Evolutionary conservation across 1,284 basidiomycete genomes (phyloP).

Genomic region (Ustilago esculenta): DNA sequence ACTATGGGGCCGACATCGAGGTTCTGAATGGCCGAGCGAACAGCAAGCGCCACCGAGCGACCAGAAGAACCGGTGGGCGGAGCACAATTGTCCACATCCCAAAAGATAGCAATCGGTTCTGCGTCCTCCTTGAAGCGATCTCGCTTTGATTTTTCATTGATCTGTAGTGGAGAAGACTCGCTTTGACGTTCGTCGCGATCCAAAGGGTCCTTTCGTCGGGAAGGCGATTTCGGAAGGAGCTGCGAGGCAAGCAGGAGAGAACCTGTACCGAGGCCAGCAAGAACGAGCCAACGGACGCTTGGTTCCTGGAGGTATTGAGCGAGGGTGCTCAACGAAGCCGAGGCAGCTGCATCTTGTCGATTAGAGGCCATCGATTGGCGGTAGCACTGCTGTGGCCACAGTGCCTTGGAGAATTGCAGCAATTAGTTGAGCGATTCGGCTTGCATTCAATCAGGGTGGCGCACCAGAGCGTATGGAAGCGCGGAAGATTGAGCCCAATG

Average conservation of each 20-base stretch:
- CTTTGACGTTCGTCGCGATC: constrained; percentile 3
- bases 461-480: background rate
- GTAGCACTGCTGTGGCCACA: background rate
- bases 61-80: constrained; percentile 59
- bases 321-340: constrained; percentile 22
- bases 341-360: constrained; percentile 30
- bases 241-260: constrained; percentile 22
- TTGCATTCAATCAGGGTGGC: background rate
- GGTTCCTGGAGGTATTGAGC: constrained; percentile 27
- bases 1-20: constrained; percentile 48
- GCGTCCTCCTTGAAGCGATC: constrained; percentile 30
- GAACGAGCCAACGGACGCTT: constrained; percentile 21
- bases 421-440: background rate
- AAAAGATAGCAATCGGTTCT: constrained; percentile 56
- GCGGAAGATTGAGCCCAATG: background rate
- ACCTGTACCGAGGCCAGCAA: constrained; percentile 36
- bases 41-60: constrained; percentile 46
- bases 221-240: constrained; percentile 4
- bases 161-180: constrained; percentile 18
- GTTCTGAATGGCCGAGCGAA: constrained; percentile 49
- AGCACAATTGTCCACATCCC: constrained; percentile 61
- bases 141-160: constrained; percentile 19
- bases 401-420: background rate
- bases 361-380: constrained; percentile 20
- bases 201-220: background rate